Evolutionary conservation across 352 stramenopile species (phyloP), one percentile per base, ranked within the genome.

Genomic region (Pythium coloratum): DNA sequence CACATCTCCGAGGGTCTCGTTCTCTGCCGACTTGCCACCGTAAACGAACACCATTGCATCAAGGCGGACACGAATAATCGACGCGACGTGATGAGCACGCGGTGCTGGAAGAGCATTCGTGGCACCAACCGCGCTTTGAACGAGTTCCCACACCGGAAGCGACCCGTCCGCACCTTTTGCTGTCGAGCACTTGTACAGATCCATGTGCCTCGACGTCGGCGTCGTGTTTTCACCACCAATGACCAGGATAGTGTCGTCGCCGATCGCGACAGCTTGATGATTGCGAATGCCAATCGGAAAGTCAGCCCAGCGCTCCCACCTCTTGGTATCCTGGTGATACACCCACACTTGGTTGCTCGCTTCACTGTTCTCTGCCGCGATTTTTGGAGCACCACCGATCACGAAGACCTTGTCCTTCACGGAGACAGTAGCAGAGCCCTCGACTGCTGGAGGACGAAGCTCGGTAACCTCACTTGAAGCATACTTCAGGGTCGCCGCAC

Each of bases 11-110:
- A 96, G 72, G 6, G 83, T 54, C 50, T 90, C 81, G 44, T 94
- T 79, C 9, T 95, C 86, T 5, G 80, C 72, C 16, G 85, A 92
- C 61, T 78, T 86, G 2, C 88, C 88, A 42, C 88, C 88, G 60
- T 91, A 96, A 71, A 96, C 78, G 55, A 96, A 89, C 8, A 96
- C 81, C 40, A 94, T 82, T 8, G 81, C 74, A 59, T 95, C 86
- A 14, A 94, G 76, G 26, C 87, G 84, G 56, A 90, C 81, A 44
- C 76, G 75, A 28, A 96, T 88, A 0, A 77, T 81, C 40, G 82
- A 75, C 12, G 84, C 82, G 7, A 74, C 80, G 60, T 96, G 88
- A 54, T 91, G 86, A 30, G 88, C 84, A 55, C 88, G 86, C 32
- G 85, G 59, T 34, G 73, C 64, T 0, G 88, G 88, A 55, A 94